Percentiles rank a stretch among this genome's conserved stretches.
phyloP scores from a whole-genome alignment of 2,329 filamentous ascomycete genomes.

The Exophiala aquamarina region DNA sequence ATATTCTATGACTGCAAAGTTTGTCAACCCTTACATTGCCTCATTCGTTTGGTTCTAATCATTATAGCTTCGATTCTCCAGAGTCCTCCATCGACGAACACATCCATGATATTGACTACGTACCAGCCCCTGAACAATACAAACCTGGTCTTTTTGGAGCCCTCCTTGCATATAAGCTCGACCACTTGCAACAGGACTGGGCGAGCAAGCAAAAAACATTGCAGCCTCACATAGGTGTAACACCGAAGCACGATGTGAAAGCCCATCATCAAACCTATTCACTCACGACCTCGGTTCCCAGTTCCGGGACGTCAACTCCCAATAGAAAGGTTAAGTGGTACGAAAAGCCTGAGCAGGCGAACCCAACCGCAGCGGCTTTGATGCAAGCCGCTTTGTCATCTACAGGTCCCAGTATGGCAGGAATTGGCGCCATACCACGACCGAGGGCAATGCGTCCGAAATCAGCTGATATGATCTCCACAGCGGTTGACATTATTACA shows the following conservation, averaged over 20 bases:
- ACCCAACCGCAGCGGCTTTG: slow-evolving; percentile 1
- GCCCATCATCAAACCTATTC: neutral
- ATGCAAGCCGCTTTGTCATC: slow-evolving; percentile 5
- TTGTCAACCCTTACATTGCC: no score
- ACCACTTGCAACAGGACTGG: slow-evolving; percentile 2
- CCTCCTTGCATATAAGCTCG: slow-evolving; percentile 6
- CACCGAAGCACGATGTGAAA: neutral
- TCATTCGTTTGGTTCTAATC: neutral
- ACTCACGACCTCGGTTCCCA: neutral
- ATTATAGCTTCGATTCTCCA: neutral
- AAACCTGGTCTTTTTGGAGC: slow-evolving; percentile 12
- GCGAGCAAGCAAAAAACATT: neutral
- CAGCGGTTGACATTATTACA: slow-evolving; percentile 2
- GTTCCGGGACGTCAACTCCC: slow-evolving; percentile 14
- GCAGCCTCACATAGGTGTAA: neutral
- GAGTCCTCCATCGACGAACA: slow-evolving; percentile 3
- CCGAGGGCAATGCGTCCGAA: neutral
- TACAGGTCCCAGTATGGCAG: slow-evolving; percentile 1
- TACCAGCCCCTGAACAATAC: slow-evolving; percentile 9
- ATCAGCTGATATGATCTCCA: neutral
- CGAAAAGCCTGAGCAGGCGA: slow-evolving; percentile 12
- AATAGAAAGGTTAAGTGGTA: slow-evolving; percentile 24
- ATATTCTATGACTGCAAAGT: no score
- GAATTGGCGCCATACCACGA: neutral
- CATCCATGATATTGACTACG: slow-evolving; percentile 9